Evolutionary conservation across 108 stramenopile genomes (phyloP).

Genomic region (Stephanodiscus minutulus): DNA sequence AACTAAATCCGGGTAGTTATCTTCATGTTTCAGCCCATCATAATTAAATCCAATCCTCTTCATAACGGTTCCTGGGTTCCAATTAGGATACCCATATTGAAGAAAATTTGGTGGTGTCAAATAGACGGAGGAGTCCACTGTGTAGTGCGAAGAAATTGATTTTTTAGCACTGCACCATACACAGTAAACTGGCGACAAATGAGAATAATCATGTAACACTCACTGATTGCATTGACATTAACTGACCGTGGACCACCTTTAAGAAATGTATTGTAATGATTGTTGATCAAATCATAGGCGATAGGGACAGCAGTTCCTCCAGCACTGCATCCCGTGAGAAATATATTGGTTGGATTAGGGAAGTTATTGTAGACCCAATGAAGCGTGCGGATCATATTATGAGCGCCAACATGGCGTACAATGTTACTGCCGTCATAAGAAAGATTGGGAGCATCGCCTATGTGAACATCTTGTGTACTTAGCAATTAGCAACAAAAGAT

Average conservation of each 20-base stretch:
- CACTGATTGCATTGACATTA: constrained; percentile 36
- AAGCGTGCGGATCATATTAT: constrained; percentile 10
- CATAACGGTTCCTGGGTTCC: constrained; percentile 50
- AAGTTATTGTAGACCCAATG: constrained; percentile 15
- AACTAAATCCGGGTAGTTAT: constrained; percentile 45
- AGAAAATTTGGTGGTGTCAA: constrained; percentile 58
- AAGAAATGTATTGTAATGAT: constrained; percentile 25
- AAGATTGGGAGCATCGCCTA: constrained; percentile 34
- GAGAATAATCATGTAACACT: not conserved
- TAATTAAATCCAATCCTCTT: constrained; percentile 48
- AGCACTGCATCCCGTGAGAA: constrained; percentile 18
- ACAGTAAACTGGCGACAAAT: not conserved
- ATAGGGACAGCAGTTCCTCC: constrained; percentile 13
- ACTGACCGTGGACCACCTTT: constrained; percentile 25
- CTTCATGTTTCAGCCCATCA: constrained; percentile 35
- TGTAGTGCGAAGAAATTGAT: not conserved
- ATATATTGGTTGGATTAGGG: constrained; percentile 8
- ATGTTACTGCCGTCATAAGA: constrained; percentile 31
- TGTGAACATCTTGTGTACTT: constrained; percentile 54
- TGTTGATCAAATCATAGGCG: constrained; percentile 21
- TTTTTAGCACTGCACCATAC: not conserved
- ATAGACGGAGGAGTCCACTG: constrained; percentile 54
- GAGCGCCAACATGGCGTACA: constrained; percentile 8
- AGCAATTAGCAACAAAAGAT: constrained; percentile 6
- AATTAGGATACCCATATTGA: constrained; percentile 42